Evolutionary conservation across 2,329 filamentous ascomycete genomes (phyloP), one percentile per base, ranked within the genome.

Genomic region (Colletotrichum tofieldiae): DNA sequence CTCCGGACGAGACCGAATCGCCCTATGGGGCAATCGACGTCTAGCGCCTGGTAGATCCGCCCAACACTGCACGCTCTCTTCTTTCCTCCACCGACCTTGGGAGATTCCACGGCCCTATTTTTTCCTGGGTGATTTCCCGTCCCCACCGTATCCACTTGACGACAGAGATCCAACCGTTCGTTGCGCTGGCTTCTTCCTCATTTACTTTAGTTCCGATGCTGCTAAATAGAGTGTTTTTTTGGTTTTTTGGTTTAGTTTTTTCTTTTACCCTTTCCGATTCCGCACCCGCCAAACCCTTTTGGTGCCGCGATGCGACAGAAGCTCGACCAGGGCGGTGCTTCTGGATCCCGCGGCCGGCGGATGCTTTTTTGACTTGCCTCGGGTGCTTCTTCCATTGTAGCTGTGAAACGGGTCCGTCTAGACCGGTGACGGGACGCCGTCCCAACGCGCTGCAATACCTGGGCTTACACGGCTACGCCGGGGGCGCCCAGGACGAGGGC

Each of bases 1-100:
- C 59, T 51, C 69, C 69, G 69, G 65, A 69, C 65, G 65, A 72
- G 65, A 69, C 69, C 69, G 69, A 72, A 54, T 29, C 41, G 45
- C 52, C 43, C 32, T 69, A 56, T 63, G 59, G 69, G 59, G 52
- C 65, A 60, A n/a, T 52, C 39, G 43, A 54, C 43, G 23, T 29
- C 45, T 72, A 72, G 69, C 65, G 65, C 51, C 39, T 41, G 47
- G 58, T 35, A 8, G 16, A 29, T 49, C 66, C 66, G 51, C 56
- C 37, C 35, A 32, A 20, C n/a, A 16, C 23, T 56, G 64, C 49
- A 26, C 64, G 23, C 23, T 37, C 14, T 49, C n/a, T 8, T 41
- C 47, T 18, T 32, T 51, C 32, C 14, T 16, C 20, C 43, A 47
- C 43, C n/a, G 41, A n/a, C 43, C 5, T 20, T 5, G 18, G 59